Conservation (phyloP, 768 basidiomycete genomes). For the Tylopilus subfusipes region DNA sequence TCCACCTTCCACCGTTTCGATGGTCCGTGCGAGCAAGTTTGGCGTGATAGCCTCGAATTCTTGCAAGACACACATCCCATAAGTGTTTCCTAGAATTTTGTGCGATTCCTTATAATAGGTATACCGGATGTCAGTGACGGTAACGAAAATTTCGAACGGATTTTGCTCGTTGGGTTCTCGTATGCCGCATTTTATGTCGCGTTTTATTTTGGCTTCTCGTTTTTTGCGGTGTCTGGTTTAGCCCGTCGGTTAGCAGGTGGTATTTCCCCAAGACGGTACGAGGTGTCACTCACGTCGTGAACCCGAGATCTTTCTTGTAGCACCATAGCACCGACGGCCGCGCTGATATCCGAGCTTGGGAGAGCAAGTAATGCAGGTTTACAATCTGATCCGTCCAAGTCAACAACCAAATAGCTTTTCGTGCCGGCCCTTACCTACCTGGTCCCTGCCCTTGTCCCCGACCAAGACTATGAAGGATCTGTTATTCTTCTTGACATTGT, state of each 20-base stretch:
- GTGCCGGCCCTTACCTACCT: conserved; percentile 46
- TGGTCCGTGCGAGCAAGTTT: conserved; percentile 92
- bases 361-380: conserved; percentile 92
- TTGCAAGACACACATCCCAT: conserved; percentile 94
- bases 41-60: conserved; percentile 99
- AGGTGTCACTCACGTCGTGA: conserved; percentile 66
- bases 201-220: conserved; percentile 93
- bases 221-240: conserved; percentile 84
- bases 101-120: conserved; percentile 98
- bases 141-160: conserved; percentile 97
- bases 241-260: background rate
- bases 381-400: conserved; percentile 56
- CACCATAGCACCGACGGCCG: conserved; percentile 95
- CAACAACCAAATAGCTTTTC: background rate
- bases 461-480: conserved; percentile 95
- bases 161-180: conserved; percentile 93
- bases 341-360: conserved; percentile 85
- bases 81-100: conserved; percentile 96
- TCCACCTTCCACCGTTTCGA: conserved; percentile 98
- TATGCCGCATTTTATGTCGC: conserved; percentile 91
- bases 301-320: conserved; percentile 98
- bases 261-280: background rate
- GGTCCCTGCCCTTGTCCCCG: conserved; percentile 90
- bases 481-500: conserved; percentile 91
- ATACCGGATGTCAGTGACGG: conserved; percentile 98